A percentile compares a stretch with the other conserved stretches of the same genome.
These are phyloP conservation scores for Bacidia rubella DNA, from an alignment of 495 filamentous ascomycete genomes.

Conservation along the genomic window DNA sequence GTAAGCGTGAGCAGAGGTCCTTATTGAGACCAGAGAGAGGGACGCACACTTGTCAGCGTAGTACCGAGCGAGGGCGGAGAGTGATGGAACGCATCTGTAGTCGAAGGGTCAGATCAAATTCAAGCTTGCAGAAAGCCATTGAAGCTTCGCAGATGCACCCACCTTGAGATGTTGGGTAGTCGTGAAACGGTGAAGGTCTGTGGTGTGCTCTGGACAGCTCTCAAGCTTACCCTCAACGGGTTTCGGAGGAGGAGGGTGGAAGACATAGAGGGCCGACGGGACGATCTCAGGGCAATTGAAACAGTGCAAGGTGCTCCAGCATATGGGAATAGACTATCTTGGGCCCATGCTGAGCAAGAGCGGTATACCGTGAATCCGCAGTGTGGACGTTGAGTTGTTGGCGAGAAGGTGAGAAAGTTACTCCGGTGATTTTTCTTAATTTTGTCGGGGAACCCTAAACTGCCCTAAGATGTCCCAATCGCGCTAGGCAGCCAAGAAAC, in stretches of 20 bases:
- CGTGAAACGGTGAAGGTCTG: constrained; percentile 4
- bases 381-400: background rate
- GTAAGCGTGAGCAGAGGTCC: background rate
- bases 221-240: constrained; percentile 9
- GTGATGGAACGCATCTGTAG: constrained; percentile 29
- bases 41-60: constrained; percentile 65
- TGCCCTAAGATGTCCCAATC: background rate
- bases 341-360: background rate
- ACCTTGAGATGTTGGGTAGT: constrained; percentile 13
- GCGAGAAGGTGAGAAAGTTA: background rate
- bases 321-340: background rate
- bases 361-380: background rate
- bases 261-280: constrained; percentile 13
- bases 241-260: constrained; percentile 12
- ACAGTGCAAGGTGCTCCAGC: background rate
- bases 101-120: background rate
- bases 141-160: background rate
- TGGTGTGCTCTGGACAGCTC: constrained; percentile 11
- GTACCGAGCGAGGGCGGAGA: constrained; percentile 52
- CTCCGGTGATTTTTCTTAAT: constrained; percentile 6
- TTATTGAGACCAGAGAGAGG: background rate
- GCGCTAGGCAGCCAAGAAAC: background rate
- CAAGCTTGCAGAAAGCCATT: background rate
- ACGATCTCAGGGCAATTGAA: background rate
- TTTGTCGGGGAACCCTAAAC: background rate